These are phyloP conservation scores for Lentinula edodes DNA, from an alignment of 768 basidiomycete species.

Conservation along the genomic window DNA sequence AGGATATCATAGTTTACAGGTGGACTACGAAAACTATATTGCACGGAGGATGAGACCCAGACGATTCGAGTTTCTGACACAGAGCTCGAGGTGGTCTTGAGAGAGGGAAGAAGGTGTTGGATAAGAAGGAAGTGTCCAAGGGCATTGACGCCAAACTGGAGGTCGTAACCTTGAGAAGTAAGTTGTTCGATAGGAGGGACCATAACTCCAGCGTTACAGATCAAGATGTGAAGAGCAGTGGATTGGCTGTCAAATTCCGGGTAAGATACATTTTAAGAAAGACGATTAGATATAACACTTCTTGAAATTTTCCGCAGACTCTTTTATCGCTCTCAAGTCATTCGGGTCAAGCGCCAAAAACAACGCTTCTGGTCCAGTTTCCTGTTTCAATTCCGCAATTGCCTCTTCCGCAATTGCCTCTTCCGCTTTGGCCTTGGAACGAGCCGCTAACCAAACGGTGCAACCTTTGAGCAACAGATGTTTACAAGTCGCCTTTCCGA, in stretches of 20 bases:
- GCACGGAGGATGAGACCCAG: neutral
- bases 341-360: conserved; percentile 23
- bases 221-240: neutral
- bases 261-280: neutral
- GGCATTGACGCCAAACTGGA: neutral
- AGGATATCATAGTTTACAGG: neutral
- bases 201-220: neutral
- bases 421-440: conserved; percentile 9
- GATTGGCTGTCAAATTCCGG: neutral
- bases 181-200: neutral
- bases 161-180: neutral
- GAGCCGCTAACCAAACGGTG: neutral
- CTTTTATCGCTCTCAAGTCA: conserved; percentile 20
- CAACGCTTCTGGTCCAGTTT: conserved; percentile 15
- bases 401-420: conserved; percentile 14
- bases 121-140: neutral
- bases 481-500: neutral
- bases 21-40: neutral
- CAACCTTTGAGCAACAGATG: neutral
- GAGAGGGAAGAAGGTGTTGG: neutral
- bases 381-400: conserved; percentile 14
- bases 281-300: conserved; percentile 1
- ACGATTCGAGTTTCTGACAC: neutral
- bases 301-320: conserved; percentile 16
- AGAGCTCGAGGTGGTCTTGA: neutral